Evolutionary conservation across 2,329 filamentous ascomycete species (phyloP).

Genomic region (Myriosclerotinia duriaeana): DNA sequence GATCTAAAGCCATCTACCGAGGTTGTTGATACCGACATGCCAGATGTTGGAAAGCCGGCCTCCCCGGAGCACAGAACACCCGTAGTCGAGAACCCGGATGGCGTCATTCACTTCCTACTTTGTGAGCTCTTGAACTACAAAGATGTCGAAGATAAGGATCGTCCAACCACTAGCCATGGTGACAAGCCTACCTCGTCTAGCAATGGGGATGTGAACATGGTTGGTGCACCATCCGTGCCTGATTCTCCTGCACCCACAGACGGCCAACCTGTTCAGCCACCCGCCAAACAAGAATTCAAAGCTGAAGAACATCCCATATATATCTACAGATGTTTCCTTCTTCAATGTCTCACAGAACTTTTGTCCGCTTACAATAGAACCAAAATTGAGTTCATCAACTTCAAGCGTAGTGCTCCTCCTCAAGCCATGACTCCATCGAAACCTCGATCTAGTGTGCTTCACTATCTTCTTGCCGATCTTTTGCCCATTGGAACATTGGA

Average conservation of each 20-base stretch:
- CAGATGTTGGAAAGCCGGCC: slow-evolving; percentile 61
- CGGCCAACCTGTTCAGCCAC: slow-evolving; percentile 52
- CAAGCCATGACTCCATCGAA: slow-evolving; percentile 84
- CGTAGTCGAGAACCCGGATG: slow-evolving; percentile 87
- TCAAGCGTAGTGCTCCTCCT: slow-evolving; percentile 85
- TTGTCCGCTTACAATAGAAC: slow-evolving; percentile 88
- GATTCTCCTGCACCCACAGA: slow-evolving; percentile 41
- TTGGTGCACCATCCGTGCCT: slow-evolving; percentile 29
- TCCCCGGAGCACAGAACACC: slow-evolving; percentile 72
- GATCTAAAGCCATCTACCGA: slow-evolving; percentile 63
- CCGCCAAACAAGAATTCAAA: slow-evolving; percentile 76
- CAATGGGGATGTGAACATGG: slow-evolving; percentile 36
- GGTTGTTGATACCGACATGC: slow-evolving; percentile 57
- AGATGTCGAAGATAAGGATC: slow-evolving; percentile 85
- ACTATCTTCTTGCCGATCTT: slow-evolving; percentile 86
- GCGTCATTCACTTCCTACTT: slow-evolving; percentile 90
- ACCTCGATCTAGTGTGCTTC: slow-evolving; percentile 85
- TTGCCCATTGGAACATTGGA: slow-evolving; percentile 63
- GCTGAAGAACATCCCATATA: slow-evolving; percentile 92
- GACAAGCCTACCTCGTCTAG: slow-evolving; percentile 28
- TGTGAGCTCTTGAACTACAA: slow-evolving; percentile 89
- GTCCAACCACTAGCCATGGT: slow-evolving; percentile 40
- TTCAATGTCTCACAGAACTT: slow-evolving; percentile 88
- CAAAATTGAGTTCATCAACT: slow-evolving; percentile 99
- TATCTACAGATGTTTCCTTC: slow-evolving; percentile 90